Conservation (phyloP, 495 filamentous ascomycete genomes). For the Penicillium goetzii region DNA sequence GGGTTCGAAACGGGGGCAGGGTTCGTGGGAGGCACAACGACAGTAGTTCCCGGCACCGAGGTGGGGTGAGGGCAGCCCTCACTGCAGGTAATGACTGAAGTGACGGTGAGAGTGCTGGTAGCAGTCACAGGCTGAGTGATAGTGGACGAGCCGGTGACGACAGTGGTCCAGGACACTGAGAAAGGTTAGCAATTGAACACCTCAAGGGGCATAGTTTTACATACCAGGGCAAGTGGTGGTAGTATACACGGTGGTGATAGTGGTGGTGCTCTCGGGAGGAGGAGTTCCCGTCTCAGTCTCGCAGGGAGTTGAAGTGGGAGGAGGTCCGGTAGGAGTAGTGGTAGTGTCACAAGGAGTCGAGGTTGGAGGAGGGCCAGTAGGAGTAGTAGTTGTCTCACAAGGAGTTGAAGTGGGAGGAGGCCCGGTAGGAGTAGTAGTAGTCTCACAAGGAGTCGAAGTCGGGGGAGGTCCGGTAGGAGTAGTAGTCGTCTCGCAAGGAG, state of each 20-base stretch:
- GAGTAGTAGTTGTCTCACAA: slow-evolving; percentile 14
- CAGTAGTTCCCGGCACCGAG: not conserved
- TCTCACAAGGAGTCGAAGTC: not conserved
- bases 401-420: slow-evolving; percentile 8
- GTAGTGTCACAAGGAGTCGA: slow-evolving; percentile 11
- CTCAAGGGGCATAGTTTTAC: not conserved
- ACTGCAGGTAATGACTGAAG: slow-evolving; percentile 30
- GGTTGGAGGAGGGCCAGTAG: not conserved
- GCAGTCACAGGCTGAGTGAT: slow-evolving; percentile 33
- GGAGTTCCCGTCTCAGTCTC: slow-evolving; percentile 13
- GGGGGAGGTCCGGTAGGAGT: slow-evolving; percentile 10
- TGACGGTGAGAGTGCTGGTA: slow-evolving; percentile 32
- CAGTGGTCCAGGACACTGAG: slow-evolving; percentile 29
- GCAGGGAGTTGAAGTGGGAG: slow-evolving; percentile 11
- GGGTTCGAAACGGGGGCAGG: slow-evolving; percentile 14
- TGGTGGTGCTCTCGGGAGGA: slow-evolving; percentile 17
- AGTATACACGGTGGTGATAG: slow-evolving; percentile 25
- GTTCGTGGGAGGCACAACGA: slow-evolving; percentile 9
- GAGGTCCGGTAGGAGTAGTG: not conserved
- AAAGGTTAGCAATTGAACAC: slow-evolving; percentile 15
- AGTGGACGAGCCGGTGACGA: slow-evolving; percentile 32
- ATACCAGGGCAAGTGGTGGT: slow-evolving; percentile 35
- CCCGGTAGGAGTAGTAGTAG: not conserved
- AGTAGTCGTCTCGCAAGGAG: slow-evolving; percentile 18
- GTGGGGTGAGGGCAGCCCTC: slow-evolving; percentile 25